A percentile compares a stretch with the other conserved stretches of the same genome.
These are phyloP conservation scores for Ambrosiella beaveri DNA, from an alignment of 2,329 filamentous ascomycete genomes.

Conservation along the genomic window DNA sequence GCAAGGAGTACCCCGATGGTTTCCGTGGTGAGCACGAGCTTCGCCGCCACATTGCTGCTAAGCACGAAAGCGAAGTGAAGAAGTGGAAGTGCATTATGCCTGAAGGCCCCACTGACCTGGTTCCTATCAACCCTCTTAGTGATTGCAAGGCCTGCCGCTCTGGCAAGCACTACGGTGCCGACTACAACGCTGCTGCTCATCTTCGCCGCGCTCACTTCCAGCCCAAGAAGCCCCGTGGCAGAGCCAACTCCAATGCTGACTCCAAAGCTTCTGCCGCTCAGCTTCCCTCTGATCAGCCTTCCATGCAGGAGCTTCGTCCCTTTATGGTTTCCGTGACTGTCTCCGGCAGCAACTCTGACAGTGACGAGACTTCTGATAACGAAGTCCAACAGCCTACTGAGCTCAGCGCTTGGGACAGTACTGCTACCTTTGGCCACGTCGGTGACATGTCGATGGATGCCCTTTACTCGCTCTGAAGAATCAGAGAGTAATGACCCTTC, in stretches of 20 bases:
- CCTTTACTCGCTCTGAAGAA: not conserved
- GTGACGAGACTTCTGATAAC: constrained; percentile 1
- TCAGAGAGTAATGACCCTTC: not conserved
- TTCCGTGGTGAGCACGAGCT: constrained; percentile 80
- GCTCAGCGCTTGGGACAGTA: not conserved
- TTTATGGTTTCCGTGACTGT: constrained; percentile 7
- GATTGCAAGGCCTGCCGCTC: constrained; percentile 71
- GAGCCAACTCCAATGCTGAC: constrained; percentile 17
- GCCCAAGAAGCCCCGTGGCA: constrained; percentile 32
- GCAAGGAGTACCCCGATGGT: constrained; percentile 54
- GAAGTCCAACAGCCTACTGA: not conserved
- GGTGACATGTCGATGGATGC: not conserved
- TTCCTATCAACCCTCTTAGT: constrained; percentile 34
- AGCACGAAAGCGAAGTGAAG: constrained; percentile 42
- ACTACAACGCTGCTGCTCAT: constrained; percentile 91
- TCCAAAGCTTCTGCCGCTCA: not conserved
- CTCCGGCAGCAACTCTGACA: not conserved
- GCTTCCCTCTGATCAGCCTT: constrained; percentile 5
- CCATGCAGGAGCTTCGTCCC: constrained; percentile 10
- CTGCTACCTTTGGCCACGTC: not conserved
- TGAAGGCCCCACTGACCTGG: not conserved
- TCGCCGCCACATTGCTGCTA: constrained; percentile 44
- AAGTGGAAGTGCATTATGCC: constrained; percentile 45
- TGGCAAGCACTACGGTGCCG: constrained; percentile 68
- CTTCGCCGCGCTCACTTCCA: constrained; percentile 79